phyloP scores from a whole-genome alignment of 2,329 filamentous ascomycete species.

The Fusarium marasasianum region DNA sequence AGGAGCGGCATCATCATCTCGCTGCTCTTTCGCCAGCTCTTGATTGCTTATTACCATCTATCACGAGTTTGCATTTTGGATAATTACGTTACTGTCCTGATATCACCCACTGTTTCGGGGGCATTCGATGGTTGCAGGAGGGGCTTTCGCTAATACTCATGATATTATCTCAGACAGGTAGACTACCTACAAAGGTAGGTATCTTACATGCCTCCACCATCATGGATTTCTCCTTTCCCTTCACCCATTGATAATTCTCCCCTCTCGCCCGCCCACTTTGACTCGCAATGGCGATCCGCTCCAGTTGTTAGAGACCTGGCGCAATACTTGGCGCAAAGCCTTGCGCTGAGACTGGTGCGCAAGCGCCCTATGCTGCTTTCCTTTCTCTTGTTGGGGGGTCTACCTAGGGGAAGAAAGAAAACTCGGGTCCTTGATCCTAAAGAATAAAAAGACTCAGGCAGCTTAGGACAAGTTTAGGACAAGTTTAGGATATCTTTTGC shows the following conservation, averaged over 20 bases:
- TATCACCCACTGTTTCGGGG: not conserved
- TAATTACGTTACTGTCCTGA: constrained; percentile 23
- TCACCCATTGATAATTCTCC: constrained; percentile 12
- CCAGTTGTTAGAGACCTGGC: constrained; percentile 36
- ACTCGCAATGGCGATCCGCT: constrained; percentile 35
- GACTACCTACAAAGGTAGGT: not conserved
- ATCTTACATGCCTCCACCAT: constrained; percentile 20
- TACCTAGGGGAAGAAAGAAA: too few relatives aligned
- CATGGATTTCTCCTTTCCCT: constrained; percentile 25
- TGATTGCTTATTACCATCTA: constrained; percentile 6
- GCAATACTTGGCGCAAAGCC: constrained; percentile 20
- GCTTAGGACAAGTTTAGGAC: too few relatives aligned
- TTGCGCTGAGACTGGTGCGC: constrained; percentile 10
- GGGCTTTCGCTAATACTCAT: constrained; percentile 21
- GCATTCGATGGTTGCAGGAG: not conserved
- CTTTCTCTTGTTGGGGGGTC: not conserved
- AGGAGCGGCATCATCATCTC: constrained; percentile 28
- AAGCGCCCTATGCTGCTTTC: not conserved
- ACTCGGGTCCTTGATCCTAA: too few relatives aligned
- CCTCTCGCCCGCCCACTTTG: constrained; percentile 23
- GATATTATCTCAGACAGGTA: constrained; percentile 4
- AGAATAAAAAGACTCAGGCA: too few relatives aligned
- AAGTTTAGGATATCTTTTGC: too few relatives aligned
- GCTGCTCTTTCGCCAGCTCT: constrained; percentile 25
- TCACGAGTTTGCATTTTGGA: constrained; percentile 21